Base-by-base conservation (phyloP, 345 rosid species). In the Xanthoceras sorbifolium region DNA sequence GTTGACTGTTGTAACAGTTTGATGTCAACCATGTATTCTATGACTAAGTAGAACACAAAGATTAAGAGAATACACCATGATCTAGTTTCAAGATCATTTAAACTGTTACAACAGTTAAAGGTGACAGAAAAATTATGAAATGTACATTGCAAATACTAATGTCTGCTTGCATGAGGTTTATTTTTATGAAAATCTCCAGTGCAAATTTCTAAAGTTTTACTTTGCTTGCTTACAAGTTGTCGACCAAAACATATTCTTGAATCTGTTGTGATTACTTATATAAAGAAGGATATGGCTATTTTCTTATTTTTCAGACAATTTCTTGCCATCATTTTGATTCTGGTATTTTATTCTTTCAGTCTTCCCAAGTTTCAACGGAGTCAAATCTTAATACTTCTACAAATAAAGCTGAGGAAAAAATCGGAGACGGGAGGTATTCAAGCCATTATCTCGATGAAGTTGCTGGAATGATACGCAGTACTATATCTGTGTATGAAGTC, bases 361-460 rank as follows among this genome's bases (percentile, higher is more conserved):
- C 96, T 75, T 95, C 99, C 77, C 98, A 95, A 86, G 98, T 87
- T 84, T 83, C 89, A 79, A 81, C 80, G 70, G 92, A 89, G 73
- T 77, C 90, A 75, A 87, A 84, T 68, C 76, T 75, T 25, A 85
- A 87, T 74, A 67, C 86, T 67, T 87, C 89, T 40, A 91, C 88
- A 77, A 85, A 81, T 83, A 93, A 90, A 82, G 82, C 84, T 0
- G 97, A 93, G 82, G 99, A 93, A 78, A 96, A 90, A 76, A 80
- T 82, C 71, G 90, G 90, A 76, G 97, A 90, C 81, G 92, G 91
- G 75, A 93, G 89, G 86, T 92, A 90, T 86, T 92, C 97, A 9
- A 75, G 81, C 81, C 99, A 96, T 92, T 92, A 97, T 70, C 88
- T 96, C 57, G 99, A 92, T 83, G 99, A 96, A 91, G 98, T 96